Percentiles rank a stretch among this genome's conserved stretches.
phyloP scores from a whole-genome alignment of 2,329 filamentous ascomycete genomes.

The Fusarium sp. region DNA sequence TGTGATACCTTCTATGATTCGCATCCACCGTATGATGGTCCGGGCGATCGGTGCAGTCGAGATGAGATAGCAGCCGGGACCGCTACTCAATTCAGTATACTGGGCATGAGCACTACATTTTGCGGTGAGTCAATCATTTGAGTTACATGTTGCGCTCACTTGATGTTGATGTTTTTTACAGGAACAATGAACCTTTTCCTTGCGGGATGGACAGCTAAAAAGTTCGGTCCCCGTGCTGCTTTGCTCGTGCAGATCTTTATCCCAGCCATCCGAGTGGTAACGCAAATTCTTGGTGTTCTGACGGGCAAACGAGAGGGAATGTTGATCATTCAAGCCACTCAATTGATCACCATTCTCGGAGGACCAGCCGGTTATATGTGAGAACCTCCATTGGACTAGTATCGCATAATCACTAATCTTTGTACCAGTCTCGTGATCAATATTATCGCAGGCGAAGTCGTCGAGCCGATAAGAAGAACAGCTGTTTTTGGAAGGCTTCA shows the following conservation, averaged over 20 bases:
- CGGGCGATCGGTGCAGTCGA: slow-evolving; percentile 67
- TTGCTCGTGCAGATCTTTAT: slow-evolving; percentile 72
- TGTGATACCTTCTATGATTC: slow-evolving; percentile 75
- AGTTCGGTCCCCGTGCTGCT: slow-evolving; percentile 71
- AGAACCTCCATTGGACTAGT: neutral
- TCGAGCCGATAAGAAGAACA: slow-evolving; percentile 69
- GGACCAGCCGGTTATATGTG: slow-evolving; percentile 75
- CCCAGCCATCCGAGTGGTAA: slow-evolving; percentile 70
- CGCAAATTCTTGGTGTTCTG: slow-evolving; percentile 74
- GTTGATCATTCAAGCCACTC: slow-evolving; percentile 73
- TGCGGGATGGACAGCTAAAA: slow-evolving; percentile 74
- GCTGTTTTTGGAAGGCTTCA: slow-evolving; percentile 73
- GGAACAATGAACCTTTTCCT: slow-evolving; percentile 64
- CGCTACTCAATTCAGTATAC: slow-evolving; percentile 71
- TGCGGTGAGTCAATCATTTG: slow-evolving; percentile 59
- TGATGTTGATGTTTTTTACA: neutral
- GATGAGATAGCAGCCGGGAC: slow-evolving; percentile 74
- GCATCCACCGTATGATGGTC: slow-evolving; percentile 62
- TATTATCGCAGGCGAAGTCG: slow-evolving; percentile 74
- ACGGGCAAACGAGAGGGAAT: slow-evolving; percentile 72
- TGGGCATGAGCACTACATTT: slow-evolving; percentile 75
- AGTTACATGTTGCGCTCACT: rapidly evolving
- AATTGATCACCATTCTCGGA: slow-evolving; percentile 75
- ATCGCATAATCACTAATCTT: neutral
- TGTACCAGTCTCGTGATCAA: slow-evolving; percentile 68